A percentile compares a stretch with the other conserved stretches of the same genome.
phyloP scores from a whole-genome alignment of 805 yeast genomes.

The Cyberlindnera samutprakarnensis region DNA sequence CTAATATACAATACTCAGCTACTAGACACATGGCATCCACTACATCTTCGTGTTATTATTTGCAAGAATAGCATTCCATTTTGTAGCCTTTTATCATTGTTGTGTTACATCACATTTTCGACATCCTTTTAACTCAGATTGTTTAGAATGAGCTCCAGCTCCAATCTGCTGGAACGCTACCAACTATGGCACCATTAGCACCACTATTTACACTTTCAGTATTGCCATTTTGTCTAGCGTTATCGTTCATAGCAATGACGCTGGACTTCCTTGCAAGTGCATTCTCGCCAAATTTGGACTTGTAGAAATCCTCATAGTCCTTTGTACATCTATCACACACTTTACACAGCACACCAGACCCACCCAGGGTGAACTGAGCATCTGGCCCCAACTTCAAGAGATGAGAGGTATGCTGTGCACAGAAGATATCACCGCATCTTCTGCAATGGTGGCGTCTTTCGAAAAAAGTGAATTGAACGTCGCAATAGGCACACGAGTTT shows the following conservation, averaged over 20 bases:
- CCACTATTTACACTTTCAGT: conserved; percentile 3
- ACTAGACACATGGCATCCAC: too few relatives aligned
- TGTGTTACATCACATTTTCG: too few relatives aligned
- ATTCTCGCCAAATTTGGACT: conserved; percentile 15
- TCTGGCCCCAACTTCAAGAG: conserved; percentile 45
- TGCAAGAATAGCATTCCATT: too few relatives aligned
- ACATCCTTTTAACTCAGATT: neutral
- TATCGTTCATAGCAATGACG: neutral
- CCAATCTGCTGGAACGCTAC: conserved; percentile 68
- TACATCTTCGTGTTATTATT: too few relatives aligned
- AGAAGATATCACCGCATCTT: conserved; percentile 75
- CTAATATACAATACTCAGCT: too few relatives aligned
- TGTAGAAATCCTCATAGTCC: conserved; percentile 48
- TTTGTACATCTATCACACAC: conserved; percentile 63
- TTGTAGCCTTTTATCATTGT: too few relatives aligned
- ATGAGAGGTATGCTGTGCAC: conserved; percentile 59
- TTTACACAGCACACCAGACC: conserved; percentile 57
- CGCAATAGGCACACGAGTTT: conserved; percentile 60
- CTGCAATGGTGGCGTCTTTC: conserved; percentile 82
- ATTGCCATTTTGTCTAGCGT: neutral
- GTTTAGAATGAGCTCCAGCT: conserved; percentile 67
- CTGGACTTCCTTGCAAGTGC: conserved; percentile 1
- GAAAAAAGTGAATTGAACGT: conserved; percentile 62
- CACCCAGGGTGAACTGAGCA: conserved; percentile 61
- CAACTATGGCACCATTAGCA: conserved; percentile 27